Percentiles rank a stretch among this genome's conserved stretches.
These are phyloP conservation scores for Chlorella variabilis DNA, from an alignment of 163 green algal genomes.

Conservation along the genomic window DNA sequence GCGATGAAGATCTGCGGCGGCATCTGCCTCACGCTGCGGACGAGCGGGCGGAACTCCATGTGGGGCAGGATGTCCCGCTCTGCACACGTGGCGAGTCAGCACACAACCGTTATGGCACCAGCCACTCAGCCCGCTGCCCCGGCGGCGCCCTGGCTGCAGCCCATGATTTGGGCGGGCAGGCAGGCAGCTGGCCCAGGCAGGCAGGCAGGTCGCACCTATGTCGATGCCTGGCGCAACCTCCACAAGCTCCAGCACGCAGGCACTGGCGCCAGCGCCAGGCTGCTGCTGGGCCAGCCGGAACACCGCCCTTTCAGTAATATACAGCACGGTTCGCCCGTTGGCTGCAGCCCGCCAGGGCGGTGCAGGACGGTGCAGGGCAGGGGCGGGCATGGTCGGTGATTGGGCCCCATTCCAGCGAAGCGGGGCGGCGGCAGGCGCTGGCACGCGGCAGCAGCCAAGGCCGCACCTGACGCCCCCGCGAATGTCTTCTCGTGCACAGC, in stretches of 20 bases:
- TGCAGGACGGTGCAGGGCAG: too few species aligned
- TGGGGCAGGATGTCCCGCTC: conserved; percentile 49
- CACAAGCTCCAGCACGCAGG: conserved; percentile 40
- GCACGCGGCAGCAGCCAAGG: too few species aligned
- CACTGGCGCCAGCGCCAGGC: not conserved
- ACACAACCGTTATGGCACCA: too few species aligned
- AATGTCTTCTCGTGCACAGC: conserved; percentile 63
- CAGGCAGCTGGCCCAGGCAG: not conserved
- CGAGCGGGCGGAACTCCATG: conserved; percentile 60
- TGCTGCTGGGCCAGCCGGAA: conserved; percentile 41
- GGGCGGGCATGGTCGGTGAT: too few species aligned
- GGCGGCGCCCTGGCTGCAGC: too few species aligned
- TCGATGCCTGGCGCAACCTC: conserved; percentile 64
- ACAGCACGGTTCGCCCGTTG: conserved; percentile 38
- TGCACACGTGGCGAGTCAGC: too few species aligned
- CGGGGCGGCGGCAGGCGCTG: too few species aligned
- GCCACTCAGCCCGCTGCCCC: too few species aligned
- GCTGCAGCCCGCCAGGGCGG: not conserved
- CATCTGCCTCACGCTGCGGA: conserved; percentile 48
- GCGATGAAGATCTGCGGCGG: conserved; percentile 44
- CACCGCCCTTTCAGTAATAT: conserved; percentile 67
- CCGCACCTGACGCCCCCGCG: conserved; percentile 37
- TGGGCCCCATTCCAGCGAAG: too few species aligned
- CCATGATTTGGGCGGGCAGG: not conserved
- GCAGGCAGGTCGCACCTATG: conserved; percentile 22